Percentiles rank a stretch among this genome's conserved stretches.
phyloP scores from a whole-genome alignment of 2,329 filamentous ascomycete genomes.

The Penicillium sp. region DNA sequence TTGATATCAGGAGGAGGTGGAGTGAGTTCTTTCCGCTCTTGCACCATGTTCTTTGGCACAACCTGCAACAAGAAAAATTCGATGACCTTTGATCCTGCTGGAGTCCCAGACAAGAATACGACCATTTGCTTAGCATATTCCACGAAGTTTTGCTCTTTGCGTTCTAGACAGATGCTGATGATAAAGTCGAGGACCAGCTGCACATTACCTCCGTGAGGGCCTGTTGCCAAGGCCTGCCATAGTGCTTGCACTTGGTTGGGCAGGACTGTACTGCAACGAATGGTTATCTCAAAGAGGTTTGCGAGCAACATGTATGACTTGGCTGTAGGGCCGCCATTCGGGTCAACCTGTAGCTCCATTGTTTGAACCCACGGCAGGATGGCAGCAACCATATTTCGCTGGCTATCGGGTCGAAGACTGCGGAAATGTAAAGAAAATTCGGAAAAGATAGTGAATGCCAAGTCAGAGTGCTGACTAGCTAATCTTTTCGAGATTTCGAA shows the following conservation, averaged over 20 bases:
- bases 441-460: slow-evolving; percentile 92
- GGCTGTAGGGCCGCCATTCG: slow-evolving; percentile 84
- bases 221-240: slow-evolving; percentile 94
- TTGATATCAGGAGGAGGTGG: slow-evolving; percentile 67
- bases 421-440: slow-evolving; percentile 95
- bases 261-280: slow-evolving; percentile 80
- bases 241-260: slow-evolving; percentile 97
- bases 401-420: slow-evolving; percentile 74
- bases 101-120: slow-evolving; percentile 87
- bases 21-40: slow-evolving; percentile 73
- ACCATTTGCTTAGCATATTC: slow-evolving; percentile 98
- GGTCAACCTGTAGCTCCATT: slow-evolving; percentile 87
- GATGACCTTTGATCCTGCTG: slow-evolving; percentile 82
- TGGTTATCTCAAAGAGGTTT: slow-evolving; percentile 94
- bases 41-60: slow-evolving; percentile 94
- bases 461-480: slow-evolving; percentile 80
- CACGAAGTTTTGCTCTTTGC: slow-evolving; percentile 95
- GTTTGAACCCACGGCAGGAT: slow-evolving; percentile 96
- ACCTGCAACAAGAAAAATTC: slow-evolving; percentile 92
- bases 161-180: slow-evolving; percentile 87
- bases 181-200: slow-evolving; percentile 94
- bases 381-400: slow-evolving; percentile 90
- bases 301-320: slow-evolving; percentile 92
- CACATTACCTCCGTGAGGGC: slow-evolving; percentile 89
- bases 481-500: slow-evolving; percentile 93